phyloP scores from a whole-genome alignment of 805 yeast genomes.

The Starmera caribaea region DNA sequence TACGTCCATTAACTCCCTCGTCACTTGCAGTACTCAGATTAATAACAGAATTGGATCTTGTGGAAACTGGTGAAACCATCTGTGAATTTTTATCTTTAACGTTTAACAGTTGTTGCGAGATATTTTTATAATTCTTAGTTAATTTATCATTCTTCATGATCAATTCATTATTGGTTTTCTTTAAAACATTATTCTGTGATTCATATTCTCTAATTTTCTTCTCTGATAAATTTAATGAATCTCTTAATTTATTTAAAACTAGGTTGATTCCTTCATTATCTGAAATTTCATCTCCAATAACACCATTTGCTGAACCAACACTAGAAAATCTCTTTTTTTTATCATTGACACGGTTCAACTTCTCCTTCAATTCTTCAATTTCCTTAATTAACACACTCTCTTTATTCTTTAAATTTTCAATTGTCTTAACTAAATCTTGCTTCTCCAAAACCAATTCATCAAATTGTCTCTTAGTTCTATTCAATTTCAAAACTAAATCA shows the following conservation, averaged over 20 bases:
- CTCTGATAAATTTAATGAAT: slow-evolving; percentile 41
- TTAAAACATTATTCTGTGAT: slow-evolving; percentile 39
- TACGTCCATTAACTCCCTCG: too few species aligned
- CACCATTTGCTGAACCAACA: slow-evolving; percentile 21
- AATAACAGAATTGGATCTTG: slow-evolving; percentile 29
- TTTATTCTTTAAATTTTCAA: slow-evolving; percentile 27
- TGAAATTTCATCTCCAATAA: too few species aligned
- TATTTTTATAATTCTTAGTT: slow-evolving; percentile 56
- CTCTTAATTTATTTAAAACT: slow-evolving; percentile 35
- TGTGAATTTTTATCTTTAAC: slow-evolving; percentile 8
- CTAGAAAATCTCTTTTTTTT: slow-evolving; percentile 17
- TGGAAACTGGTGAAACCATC: slow-evolving; percentile 17
- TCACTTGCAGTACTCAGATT: slow-evolving; percentile 5
- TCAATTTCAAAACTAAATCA: slow-evolving; percentile 36
- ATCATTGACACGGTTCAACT: slow-evolving; percentile 19
- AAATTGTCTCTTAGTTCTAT: slow-evolving; percentile 53
- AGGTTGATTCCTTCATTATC: too few species aligned
- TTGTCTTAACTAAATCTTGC: slow-evolving; percentile 28
- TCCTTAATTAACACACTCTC: slow-evolving; percentile 20
- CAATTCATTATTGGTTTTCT: slow-evolving; percentile 57
- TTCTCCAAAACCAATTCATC: slow-evolving; percentile 47
- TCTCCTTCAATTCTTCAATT: slow-evolving; percentile 22
- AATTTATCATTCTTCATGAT: slow-evolving; percentile 56
- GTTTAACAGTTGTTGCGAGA: slow-evolving; percentile 43
- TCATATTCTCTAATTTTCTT: slow-evolving; percentile 48